Evolutionary conservation across 2,329 filamentous ascomycete genomes (phyloP), one percentile per base, ranked within the genome.

Genomic region (Gnomoniopsis smithogilvyi): DNA sequence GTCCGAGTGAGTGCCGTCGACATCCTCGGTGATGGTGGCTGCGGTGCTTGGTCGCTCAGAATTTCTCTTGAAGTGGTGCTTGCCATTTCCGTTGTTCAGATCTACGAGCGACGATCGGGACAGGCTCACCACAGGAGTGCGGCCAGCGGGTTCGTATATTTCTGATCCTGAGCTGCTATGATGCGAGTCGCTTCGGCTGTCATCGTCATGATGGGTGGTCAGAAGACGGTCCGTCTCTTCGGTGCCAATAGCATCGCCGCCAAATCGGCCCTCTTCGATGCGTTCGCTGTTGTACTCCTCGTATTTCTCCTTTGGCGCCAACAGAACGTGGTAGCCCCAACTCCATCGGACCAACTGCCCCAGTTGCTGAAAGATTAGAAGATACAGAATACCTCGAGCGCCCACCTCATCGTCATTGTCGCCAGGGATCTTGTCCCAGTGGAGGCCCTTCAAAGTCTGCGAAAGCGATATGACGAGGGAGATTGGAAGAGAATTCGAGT

Each of bases 401-500:
- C 86, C 93, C 21, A 99, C 95, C 73, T 98, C 92, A 60, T 96
- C 90, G 68, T 98, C 94, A 68, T 96, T 98, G 67, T 99, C 95
- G 56, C 91, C 90, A 0, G 91, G 90, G 52, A 98, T 85, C 65
- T 86, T 89, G 74, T 94, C 89, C 95, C 95, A 99, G 72, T 98
- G 94, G 34, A 99, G 80, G 6, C 95, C 95, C 67, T 88, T 86
- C 58, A 99, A 81, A 0, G 95, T 99, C 71, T 96, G 90, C 15
- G 94, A 96, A 12, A 99, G 82, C 10, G 94, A 97, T 59, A 98
- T 84, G 63, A 99, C 92, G 58, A 99, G 86, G 0, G 95, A 99
- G 62, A 99, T 98, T 0, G 95, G 95, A 21, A 99, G 83, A 19
- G 95, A 98, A 75, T 99, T 99, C 36, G 94, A 98, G 73, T 99